Percentiles rank a stretch among this genome's conserved stretches.
These are phyloP conservation scores for Cercospora zeae-maydis DNA, from an alignment of 2,329 filamentous ascomycete species.

Conservation along the genomic window DNA sequence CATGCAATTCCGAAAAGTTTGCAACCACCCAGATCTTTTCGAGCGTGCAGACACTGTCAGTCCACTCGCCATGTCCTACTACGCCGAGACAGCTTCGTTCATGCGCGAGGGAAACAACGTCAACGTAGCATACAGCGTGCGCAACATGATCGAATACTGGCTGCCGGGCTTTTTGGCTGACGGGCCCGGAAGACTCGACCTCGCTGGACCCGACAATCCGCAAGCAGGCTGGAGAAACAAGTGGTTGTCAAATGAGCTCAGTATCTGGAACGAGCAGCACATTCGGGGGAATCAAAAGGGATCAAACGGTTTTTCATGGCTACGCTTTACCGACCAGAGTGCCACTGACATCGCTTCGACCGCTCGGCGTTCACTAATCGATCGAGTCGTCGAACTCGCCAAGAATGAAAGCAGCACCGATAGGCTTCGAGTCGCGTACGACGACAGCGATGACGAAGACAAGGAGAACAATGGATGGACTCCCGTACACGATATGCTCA, in stretches of 20 bases:
- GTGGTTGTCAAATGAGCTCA: slow-evolving; percentile 77
- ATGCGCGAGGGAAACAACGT: slow-evolving; percentile 80
- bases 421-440: slow-evolving; percentile 65
- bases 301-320: slow-evolving; percentile 72
- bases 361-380: slow-evolving; percentile 67
- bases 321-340: slow-evolving; percentile 79
- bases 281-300: slow-evolving; percentile 61
- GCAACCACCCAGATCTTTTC: slow-evolving; percentile 96
- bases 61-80: slow-evolving; percentile 77
- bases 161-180: slow-evolving; percentile 78
- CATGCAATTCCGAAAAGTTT: slow-evolving; percentile 99
- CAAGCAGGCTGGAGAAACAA: slow-evolving; percentile 76
- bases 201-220: slow-evolving; percentile 68
- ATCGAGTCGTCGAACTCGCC: slow-evolving; percentile 63
- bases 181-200: slow-evolving; percentile 71
- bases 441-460: slow-evolving; percentile 54
- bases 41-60: slow-evolving; percentile 90
- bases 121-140: slow-evolving; percentile 79
- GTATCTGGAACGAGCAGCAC: slow-evolving; percentile 81
- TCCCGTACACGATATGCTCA: slow-evolving; percentile 74
- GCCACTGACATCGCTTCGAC: slow-evolving; percentile 67
- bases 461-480: slow-evolving; percentile 52
- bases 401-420: slow-evolving; percentile 55
- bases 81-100: slow-evolving; percentile 93
- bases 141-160: slow-evolving; percentile 79